phyloP scores from a whole-genome alignment of 1,284 basidiomycete genomes.

The Ustilago nuda region DNA sequence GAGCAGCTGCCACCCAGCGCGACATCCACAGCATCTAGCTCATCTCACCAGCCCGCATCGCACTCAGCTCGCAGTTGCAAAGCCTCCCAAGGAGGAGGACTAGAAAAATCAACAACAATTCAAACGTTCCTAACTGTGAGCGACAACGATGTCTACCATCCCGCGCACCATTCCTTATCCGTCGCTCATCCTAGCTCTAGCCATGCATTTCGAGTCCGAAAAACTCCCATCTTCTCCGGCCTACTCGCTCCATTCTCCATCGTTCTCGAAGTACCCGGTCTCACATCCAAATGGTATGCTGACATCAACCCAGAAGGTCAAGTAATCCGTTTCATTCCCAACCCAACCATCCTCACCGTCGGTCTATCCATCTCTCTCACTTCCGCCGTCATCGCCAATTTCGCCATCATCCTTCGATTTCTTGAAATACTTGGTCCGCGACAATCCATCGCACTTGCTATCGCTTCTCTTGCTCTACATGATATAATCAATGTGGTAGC shows the following conservation, averaged over 20 bases:
- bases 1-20: background rate
- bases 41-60: no score
- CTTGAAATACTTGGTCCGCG: constrained; percentile 71
- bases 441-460: constrained; percentile 76
- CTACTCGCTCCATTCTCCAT: constrained; percentile 81
- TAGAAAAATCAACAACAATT: constrained; percentile 23
- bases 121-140: constrained; percentile 34
- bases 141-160: constrained; percentile 4
- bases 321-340: constrained; percentile 49
- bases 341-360: constrained; percentile 73
- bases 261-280: constrained; percentile 74
- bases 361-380: constrained; percentile 78
- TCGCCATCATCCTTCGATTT: constrained; percentile 78
- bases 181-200: background rate
- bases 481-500: constrained; percentile 79
- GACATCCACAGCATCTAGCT: background rate
- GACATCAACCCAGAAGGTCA: constrained; percentile 29
- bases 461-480: constrained; percentile 74
- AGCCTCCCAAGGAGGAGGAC: background rate
- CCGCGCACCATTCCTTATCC: background rate
- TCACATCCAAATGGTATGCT: constrained; percentile 60
- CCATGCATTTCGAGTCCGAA: constrained; percentile 37
- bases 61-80: no score
- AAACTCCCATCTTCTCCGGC: constrained; percentile 72
- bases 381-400: constrained; percentile 78